Evolutionary conservation across 306 rosid species (phyloP), one percentile per base, ranked within the genome.

Genomic region (Abrus pulchellus): DNA sequence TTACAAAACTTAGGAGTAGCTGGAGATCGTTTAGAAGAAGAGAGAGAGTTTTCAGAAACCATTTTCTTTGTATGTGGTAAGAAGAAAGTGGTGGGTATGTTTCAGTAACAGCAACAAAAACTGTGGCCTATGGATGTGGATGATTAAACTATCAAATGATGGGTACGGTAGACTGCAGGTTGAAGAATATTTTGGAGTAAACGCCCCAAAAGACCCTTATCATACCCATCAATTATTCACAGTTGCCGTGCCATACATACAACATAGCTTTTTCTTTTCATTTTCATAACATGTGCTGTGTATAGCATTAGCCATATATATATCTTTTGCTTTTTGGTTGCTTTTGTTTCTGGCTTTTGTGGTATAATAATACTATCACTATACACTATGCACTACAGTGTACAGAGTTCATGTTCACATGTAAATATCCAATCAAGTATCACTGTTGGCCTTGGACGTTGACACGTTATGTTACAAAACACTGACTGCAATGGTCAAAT

Each of bases 1-100:
- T 88, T 92, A 88, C 86, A 86, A 74, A 92, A 84, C 80, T 83
- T 91, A 13, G 97, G 92, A 65, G 90, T 82, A 30, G 83, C 34
- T n/a, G 91, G 86, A 44, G 94, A 85, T 80, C 85, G 89, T 74
- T 80, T 76, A 57, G 89, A 84, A 80, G 85, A 83, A 81, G 94
- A 81, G 43, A 90, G 78, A 3, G 89, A 66, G 84, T 63, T 84
- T 50, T 91, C 92, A 59, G 94, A 91, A 81, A 90, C 92, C 93
- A 93, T 92, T 3, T 68, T 64, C 36, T 20, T 71, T 30, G 9
- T 27, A 20, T 38, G 73, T 44, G 1, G 64, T 72, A 28, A 56
- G 63, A 57, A 59, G 52, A 54, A 70, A 69, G 75, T 71, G 45
- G 14, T 29, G 69, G 73, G 76, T 76, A 73, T 78, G 84, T 84